Evolutionary conservation across 164 flowering plant genomes (phyloP).

Genomic region (Macadamia integrifolia): DNA sequence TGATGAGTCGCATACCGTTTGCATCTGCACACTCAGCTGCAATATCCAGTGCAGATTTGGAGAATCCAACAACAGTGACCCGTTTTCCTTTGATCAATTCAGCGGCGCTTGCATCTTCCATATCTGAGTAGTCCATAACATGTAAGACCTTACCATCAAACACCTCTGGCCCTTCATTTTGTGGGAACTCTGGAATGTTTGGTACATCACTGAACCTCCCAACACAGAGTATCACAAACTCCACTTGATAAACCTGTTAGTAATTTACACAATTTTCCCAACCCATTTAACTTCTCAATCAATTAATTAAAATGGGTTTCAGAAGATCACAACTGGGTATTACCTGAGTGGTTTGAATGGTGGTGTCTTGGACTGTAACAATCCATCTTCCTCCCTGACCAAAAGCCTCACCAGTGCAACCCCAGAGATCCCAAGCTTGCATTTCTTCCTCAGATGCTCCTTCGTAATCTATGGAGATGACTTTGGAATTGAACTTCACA

Average conservation of each 20-base stretch:
- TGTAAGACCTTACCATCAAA: constrained; percentile 50
- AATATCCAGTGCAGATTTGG: constrained; percentile 53
- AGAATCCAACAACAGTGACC: constrained; percentile 42
- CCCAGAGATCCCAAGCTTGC: constrained; percentile 34
- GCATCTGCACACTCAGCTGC: constrained; percentile 33
- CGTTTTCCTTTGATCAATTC: constrained; percentile 30
- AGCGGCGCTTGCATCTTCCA: constrained; percentile 34
- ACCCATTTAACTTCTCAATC: not conserved
- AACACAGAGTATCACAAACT: constrained; percentile 44
- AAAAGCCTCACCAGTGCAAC: constrained; percentile 35
- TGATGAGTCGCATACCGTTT: constrained; percentile 27
- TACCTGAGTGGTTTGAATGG: constrained; percentile 19
- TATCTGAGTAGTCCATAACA: constrained; percentile 56
- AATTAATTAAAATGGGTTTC: not conserved
- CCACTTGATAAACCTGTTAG: constrained; percentile 28
- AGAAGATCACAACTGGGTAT: not conserved
- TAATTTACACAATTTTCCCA: not conserved
- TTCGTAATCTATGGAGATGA: constrained; percentile 27
- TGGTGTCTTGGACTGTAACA: constrained; percentile 25
- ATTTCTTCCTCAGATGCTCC: constrained; percentile 28
- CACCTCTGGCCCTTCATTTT: constrained; percentile 37
- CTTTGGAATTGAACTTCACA: constrained; percentile 34
- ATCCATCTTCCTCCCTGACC: constrained; percentile 29
- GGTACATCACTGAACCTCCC: constrained; percentile 51
- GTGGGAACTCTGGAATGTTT: constrained; percentile 43